phyloP scores from a whole-genome alignment of 2,329 filamentous ascomycete species.

The Cyanodermella asteris region DNA sequence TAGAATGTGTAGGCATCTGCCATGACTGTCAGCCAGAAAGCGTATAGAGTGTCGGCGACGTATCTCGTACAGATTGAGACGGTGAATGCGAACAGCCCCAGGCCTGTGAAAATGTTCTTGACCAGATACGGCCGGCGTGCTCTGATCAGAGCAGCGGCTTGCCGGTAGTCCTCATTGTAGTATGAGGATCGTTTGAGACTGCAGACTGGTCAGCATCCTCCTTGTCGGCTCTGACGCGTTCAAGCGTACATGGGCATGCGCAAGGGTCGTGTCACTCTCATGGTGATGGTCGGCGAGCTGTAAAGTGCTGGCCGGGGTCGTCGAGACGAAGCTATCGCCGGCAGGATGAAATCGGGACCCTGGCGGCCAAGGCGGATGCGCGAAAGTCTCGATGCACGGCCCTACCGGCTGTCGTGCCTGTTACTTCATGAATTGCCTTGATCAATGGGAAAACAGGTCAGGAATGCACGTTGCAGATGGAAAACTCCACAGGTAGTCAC shows the following conservation, averaged over 20 bases:
- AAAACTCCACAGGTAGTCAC: too few relatives aligned
- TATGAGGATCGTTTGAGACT: conserved; percentile 55
- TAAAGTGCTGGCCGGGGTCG: too few relatives aligned
- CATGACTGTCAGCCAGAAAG: too few relatives aligned
- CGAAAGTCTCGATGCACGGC: too few relatives aligned
- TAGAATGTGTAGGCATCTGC: conserved; percentile 55
- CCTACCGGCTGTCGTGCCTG: too few relatives aligned
- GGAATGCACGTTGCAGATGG: too few relatives aligned
- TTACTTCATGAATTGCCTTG: too few relatives aligned
- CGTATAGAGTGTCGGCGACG: not conserved
- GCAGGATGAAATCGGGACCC: not conserved
- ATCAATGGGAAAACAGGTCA: too few relatives aligned
- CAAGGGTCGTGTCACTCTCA: too few relatives aligned
- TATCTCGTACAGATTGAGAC: conserved; percentile 56
- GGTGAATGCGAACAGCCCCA: conserved; percentile 54
- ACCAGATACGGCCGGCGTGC: conserved; percentile 79
- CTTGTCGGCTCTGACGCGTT: conserved; percentile 1
- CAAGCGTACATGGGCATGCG: conserved; percentile 4
- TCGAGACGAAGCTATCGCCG: conserved; percentile 1
- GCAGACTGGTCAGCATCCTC: conserved; percentile 3
- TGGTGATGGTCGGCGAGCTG: too few relatives aligned
- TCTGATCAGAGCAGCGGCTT: conserved; percentile 73
- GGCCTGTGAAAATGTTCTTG: conserved; percentile 66
- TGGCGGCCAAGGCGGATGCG: not conserved
- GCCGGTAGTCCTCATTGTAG: conserved; percentile 72